These are phyloP conservation scores for Chrysanthemum lavandulifolium DNA, from an alignment of 129 eudicot species.

Conservation along the genomic window DNA sequence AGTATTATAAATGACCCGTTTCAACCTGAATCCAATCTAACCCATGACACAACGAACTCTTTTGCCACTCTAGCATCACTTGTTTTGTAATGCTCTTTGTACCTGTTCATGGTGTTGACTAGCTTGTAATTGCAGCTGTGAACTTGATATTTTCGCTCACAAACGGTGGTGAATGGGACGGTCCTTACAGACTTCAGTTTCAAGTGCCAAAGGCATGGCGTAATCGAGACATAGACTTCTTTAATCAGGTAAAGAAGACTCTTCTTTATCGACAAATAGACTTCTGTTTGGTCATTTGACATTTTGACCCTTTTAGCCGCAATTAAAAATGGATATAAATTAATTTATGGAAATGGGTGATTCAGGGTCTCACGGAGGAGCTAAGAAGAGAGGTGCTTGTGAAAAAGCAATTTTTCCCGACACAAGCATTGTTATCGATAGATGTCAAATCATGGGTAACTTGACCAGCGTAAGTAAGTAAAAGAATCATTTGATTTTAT, in stretches of 20 bases:
- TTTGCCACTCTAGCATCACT: too few species aligned
- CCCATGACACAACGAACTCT: background rate
- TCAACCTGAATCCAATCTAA: too few species aligned
- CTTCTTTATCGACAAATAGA: background rate
- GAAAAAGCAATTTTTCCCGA: constrained; percentile 86
- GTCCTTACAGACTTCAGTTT: constrained; percentile 82
- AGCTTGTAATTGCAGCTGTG: constrained; percentile 46
- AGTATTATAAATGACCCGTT: too few species aligned
- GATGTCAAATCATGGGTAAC: constrained; percentile 84
- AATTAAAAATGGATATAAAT: background rate
- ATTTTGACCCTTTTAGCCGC: background rate
- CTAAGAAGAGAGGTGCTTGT: constrained; percentile 87
- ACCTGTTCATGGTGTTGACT: constrained; percentile 2
- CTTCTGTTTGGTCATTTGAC: background rate
- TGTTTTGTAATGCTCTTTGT: too few species aligned
- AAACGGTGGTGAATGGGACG: constrained; percentile 90
- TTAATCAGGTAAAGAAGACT: constrained; percentile 51
- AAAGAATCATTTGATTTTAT: background rate
- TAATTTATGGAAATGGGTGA: background rate
- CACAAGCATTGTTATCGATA: constrained; percentile 54
- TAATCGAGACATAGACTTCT: constrained; percentile 65
- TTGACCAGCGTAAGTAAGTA: constrained; percentile 71
- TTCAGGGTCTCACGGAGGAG: constrained; percentile 84
- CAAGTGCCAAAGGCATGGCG: constrained; percentile 87
- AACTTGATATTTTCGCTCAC: constrained; percentile 85